phyloP scores from a whole-genome alignment of 2,329 filamentous ascomycete species.

The Exophiala dermatitidis region DNA sequence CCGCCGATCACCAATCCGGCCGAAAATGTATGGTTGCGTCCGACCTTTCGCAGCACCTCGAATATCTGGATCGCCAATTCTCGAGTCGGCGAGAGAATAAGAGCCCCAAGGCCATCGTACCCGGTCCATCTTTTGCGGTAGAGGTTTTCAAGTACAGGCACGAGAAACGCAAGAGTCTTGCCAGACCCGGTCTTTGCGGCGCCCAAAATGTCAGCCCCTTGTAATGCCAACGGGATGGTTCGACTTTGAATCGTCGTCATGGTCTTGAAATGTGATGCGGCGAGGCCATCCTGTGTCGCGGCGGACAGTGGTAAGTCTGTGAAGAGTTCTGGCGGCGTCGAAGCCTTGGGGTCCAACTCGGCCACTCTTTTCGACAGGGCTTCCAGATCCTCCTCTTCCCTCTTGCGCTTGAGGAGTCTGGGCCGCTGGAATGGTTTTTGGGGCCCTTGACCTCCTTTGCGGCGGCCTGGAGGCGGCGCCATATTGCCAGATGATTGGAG shows the following conservation, averaged over 20 bases:
- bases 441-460: constrained; percentile 3
- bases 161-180: constrained; percentile 87
- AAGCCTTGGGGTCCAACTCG: constrained; percentile 37
- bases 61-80: constrained; percentile 97
- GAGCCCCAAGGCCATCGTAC: constrained; percentile 79
- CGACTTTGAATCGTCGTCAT: constrained; percentile 87
- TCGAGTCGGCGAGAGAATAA: constrained; percentile 88
- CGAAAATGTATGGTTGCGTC: constrained; percentile 80
- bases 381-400: constrained; percentile 39
- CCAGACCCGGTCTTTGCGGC: constrained; percentile 93
- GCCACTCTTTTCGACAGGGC: constrained; percentile 38
- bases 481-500: neutral
- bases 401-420: constrained; percentile 40
- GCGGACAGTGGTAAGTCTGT: constrained; percentile 78
- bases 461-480: constrained; percentile 11
- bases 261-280: constrained; percentile 78
- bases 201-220: constrained; percentile 80
- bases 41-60: constrained; percentile 83
- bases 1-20: constrained; percentile 91
- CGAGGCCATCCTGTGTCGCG: constrained; percentile 69
- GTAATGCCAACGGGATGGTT: constrained; percentile 80
- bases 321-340: constrained; percentile 58
- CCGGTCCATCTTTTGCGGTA: constrained; percentile 86
- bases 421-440: constrained; percentile 10
- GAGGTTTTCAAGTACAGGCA: constrained; percentile 87